These are phyloP conservation scores for Didymellaceae sp. DNA, from an alignment of 2,329 filamentous ascomycete genomes.

Conservation along the genomic window DNA sequence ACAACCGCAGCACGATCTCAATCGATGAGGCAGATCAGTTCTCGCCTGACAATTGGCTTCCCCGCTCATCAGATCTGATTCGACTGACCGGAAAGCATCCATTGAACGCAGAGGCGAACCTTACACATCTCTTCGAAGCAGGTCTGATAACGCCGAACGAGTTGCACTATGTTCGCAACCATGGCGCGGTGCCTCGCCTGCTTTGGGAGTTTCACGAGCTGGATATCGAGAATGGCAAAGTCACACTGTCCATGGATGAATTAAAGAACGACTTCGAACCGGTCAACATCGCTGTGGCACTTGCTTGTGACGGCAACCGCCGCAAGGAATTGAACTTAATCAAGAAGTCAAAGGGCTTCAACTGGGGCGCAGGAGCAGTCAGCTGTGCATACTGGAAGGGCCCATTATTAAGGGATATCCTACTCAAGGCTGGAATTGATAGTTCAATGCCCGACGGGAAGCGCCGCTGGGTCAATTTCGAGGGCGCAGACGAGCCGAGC, in stretches of 20 bases:
- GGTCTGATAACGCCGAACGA: constrained; percentile 60
- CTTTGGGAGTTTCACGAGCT: constrained; percentile 59
- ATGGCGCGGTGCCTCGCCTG: constrained; percentile 59
- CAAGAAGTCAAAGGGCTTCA: constrained; percentile 59
- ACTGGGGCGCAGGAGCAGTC: constrained; percentile 63
- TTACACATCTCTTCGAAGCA: constrained; percentile 53
- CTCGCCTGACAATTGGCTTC: constrained; percentile 62
- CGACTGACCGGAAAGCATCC: constrained; percentile 62
- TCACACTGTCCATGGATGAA: constrained; percentile 52
- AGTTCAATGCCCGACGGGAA: constrained; percentile 22
- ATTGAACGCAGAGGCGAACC: constrained; percentile 57
- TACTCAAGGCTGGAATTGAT: constrained; percentile 52
- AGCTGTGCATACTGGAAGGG: constrained; percentile 54
- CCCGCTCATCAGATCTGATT: constrained; percentile 55
- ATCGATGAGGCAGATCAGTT: constrained; percentile 61
- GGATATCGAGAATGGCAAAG: constrained; percentile 51
- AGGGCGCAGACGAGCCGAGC: constrained; percentile 56
- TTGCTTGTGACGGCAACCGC: constrained; percentile 65
- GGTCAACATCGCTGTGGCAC: constrained; percentile 59
- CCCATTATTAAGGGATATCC: constrained; percentile 54
- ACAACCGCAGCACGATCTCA: constrained; percentile 39
- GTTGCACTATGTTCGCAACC: constrained; percentile 61
- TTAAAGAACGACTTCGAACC: constrained; percentile 55
- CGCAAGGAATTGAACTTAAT: constrained; percentile 62
- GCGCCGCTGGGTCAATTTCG: constrained; percentile 57